Evolutionary conservation across 2,329 filamentous ascomycete genomes (phyloP).

Genomic region (Cucurbitaria berberidis): DNA sequence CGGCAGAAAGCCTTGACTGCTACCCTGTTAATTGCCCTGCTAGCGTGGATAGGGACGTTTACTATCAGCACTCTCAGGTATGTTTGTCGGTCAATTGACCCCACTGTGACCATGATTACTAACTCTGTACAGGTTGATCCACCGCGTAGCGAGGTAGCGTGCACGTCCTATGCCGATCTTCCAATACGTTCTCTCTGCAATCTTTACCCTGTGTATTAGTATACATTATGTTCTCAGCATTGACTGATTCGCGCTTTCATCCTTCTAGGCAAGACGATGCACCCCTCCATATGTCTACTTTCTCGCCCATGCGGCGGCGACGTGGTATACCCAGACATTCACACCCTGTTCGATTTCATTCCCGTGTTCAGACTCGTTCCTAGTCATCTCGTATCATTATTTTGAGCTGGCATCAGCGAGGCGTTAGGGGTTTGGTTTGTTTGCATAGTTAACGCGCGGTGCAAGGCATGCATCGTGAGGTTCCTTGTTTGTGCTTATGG

Average conservation of each 20-base stretch:
- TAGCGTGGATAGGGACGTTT: constrained; percentile 92
- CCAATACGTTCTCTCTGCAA: background rate
- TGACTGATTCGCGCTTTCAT: background rate
- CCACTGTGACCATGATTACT: constrained; percentile 2
- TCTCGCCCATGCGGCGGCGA: background rate
- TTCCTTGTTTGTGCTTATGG: background rate
- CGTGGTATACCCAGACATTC: background rate
- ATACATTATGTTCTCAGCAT: background rate
- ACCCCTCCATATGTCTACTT: background rate
- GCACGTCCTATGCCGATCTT: constrained; percentile 13
- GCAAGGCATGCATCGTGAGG: background rate
- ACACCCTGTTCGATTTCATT: background rate
- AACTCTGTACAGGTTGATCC: constrained; percentile 30
- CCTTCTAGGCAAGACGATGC: background rate
- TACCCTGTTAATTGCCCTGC: constrained; percentile 78
- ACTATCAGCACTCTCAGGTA: constrained; percentile 68
- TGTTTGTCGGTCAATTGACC: background rate
- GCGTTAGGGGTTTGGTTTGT: background rate
- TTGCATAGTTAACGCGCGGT: background rate
- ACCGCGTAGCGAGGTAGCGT: constrained; percentile 39
- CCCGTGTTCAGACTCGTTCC: background rate
- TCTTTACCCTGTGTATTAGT: constrained; percentile 1
- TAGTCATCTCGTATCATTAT: background rate
- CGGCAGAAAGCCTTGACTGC: constrained; percentile 75
- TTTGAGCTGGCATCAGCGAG: constrained; percentile 1